Base-by-base conservation (phyloP, 2,329 filamentous ascomycete species). In the Lojkania enalia region DNA sequence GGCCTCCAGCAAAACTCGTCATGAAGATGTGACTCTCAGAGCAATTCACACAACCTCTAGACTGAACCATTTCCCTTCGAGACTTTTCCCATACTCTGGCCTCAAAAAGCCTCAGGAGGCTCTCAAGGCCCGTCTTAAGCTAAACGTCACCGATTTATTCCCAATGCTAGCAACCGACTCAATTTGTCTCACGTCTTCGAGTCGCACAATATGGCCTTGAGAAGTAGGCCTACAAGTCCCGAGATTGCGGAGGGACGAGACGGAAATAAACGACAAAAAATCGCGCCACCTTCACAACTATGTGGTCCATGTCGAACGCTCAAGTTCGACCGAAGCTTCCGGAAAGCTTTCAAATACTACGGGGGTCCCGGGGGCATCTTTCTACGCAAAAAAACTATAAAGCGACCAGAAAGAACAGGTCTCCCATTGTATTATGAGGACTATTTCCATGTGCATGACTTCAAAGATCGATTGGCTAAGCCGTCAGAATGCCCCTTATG, bases 361-460 rank as follows among this genome's bases (percentile, higher is more conserved):
- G 15, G 6, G 21, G 16, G 7, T 27, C 7, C 23, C 7, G 7
- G 23, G n/a, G 23, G n/a, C 23, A n/a, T 11, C 16, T 12, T 18
- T 14, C 4, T 15, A 25, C 19, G 3, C 29, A 16, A 20, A 3
- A 35, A 23, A 15, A 13, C 4, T 13, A 11, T 3, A 23, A n/a
- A n/a, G 31, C n/a, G 7, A n/a, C 7, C 7, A 7, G 23, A 23
- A 3, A 35, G 3, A n/a, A 5, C 19, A n/a, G 12, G 15, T 16
- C 18, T 27, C 2, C 29, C 29, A 9, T 14, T 35, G 5, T 44
- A 23, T 20, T 44, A 39, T 23, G 19, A 43, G 13, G 29, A 44
- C 27, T 19, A 13, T 19, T 32, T 44, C 42, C 19, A 39, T 2
- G 42, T 39, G 9, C 35, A 44, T 20, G 14, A 20, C 7, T 44